These are phyloP conservation scores for Alternaria brassicicola DNA, from an alignment of 2,329 filamentous ascomycete genomes.

Conservation along the genomic window DNA sequence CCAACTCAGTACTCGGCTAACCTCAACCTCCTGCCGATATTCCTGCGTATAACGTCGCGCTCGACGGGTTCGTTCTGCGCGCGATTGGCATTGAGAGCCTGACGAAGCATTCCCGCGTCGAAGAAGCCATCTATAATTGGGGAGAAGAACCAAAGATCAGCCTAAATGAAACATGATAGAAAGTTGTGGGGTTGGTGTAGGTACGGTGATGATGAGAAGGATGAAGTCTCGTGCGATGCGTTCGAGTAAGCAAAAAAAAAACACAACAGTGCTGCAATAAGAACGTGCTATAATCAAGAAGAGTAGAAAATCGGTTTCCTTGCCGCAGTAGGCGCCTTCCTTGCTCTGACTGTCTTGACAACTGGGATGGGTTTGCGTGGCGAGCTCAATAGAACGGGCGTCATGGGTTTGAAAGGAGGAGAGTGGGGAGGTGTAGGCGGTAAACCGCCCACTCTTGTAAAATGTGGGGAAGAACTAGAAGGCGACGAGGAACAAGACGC, in stretches of 20 bases:
- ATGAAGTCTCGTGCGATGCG: constrained; percentile 6
- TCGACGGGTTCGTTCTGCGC: constrained; percentile 58
- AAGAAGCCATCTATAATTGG: constrained; percentile 83
- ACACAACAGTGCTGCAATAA: not conserved
- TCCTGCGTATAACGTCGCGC: constrained; percentile 66
- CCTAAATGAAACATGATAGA: not conserved
- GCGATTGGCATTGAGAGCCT: constrained; percentile 76
- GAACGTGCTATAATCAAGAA: constrained; percentile 3
- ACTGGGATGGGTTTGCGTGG: constrained; percentile 24
- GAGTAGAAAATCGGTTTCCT: constrained; percentile 29
- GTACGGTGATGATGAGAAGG: not conserved
- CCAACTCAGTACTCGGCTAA: constrained; percentile 67
- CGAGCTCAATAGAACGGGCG: constrained; percentile 39
- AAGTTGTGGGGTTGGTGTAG: not conserved
- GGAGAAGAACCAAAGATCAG: constrained; percentile 41
- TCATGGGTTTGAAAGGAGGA: constrained; percentile 44
- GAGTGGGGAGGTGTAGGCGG: constrained; percentile 46
- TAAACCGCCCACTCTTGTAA: not conserved
- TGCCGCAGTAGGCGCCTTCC: constrained; percentile 29
- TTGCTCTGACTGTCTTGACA: constrained; percentile 27
- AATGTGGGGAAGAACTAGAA: not conserved
- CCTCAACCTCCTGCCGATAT: constrained; percentile 76
- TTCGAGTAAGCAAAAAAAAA: not conserved
- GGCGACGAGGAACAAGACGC: constrained; percentile 19
- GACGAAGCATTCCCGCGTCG: constrained; percentile 91